Base-by-base conservation (phyloP, 1,284 basidiomycete genomes). In the Wallemia mellicola region DNA sequence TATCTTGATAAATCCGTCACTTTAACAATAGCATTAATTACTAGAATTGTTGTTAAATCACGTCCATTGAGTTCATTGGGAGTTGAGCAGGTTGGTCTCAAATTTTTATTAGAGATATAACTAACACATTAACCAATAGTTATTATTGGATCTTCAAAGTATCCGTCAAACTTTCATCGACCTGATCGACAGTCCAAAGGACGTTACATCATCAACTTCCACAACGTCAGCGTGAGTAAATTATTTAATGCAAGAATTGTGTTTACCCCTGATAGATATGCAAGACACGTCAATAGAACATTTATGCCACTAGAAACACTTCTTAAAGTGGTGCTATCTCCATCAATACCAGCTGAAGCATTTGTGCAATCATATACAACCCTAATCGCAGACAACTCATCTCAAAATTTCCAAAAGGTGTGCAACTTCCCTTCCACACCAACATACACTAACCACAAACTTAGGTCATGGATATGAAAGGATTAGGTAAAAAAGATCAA, bases 361-460 rank as follows among this genome's bases (percentile, higher is more conserved):
- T 95, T 95, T 67, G 86, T 95, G 61, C 75, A 89, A 60, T 92
- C 92, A 67, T 94, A 95, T 67, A 87, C 86, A 14, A 75, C 94
- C 25, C 75, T 92, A 60, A 84, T 95, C 62, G 86, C 86, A 24
- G 89, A 94, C 70, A 80, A 82, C 17, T 88, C 86, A 0, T 89
- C 89, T 69, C 83, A 82, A 26, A 94, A 95, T 70, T 95, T 95
- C 73, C 94, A 98, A 74, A 99, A 99, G 77, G 86, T 85, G 33
- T 2, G 72, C 60, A 28, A 22, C 11, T 24, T 11, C 25, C 11
- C 19, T 59, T 15, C 11, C 22, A 60, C 48, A 22, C 11, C 1
- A 1, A 22, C 7, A 19, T 15, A 14, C 38, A 26, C 7, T 19
- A 1, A 11, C n/a, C 27, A 26, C 22, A 54, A 28, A 28, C 22